These are phyloP conservation scores for Solanum dulcamara DNA, from an alignment of 257 asterid species.

Conservation along the genomic window DNA sequence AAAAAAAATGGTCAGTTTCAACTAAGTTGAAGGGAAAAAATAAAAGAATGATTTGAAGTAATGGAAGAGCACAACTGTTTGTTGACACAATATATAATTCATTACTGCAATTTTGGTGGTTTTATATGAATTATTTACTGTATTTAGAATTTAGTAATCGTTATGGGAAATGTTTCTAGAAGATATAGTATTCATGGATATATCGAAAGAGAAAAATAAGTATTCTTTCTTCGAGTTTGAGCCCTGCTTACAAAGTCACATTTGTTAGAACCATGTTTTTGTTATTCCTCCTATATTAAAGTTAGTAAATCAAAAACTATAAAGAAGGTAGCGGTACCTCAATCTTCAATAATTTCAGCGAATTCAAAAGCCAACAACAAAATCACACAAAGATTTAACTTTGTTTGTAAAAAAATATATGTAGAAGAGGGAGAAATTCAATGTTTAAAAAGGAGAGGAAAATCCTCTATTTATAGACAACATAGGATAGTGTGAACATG, in stretches of 20 bases:
- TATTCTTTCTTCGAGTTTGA: neutral
- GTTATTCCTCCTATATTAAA: no score
- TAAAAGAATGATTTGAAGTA: neutral
- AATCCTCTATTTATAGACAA: no score
- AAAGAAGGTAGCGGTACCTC: no score
- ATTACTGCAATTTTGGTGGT: neutral
- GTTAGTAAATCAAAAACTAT: no score
- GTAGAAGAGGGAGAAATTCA: no score
- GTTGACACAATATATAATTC: neutral
- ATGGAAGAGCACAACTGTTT: constrained; percentile 3
- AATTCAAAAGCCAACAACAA: no score
- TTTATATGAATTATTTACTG: neutral
- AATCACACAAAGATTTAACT: no score
- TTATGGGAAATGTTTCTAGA: neutral
- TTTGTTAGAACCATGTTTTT: neutral
- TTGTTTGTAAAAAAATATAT: no score
- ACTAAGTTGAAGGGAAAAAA: neutral
- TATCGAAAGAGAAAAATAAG: neutral
- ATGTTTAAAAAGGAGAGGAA: no score
- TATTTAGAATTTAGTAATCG: neutral
- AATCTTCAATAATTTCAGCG: no score
- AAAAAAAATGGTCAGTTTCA: neutral
- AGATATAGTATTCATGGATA: neutral
- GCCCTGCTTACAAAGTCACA: neutral
- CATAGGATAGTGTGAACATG: no score